phyloP scores from a whole-genome alignment of 2,329 filamentous ascomycete genomes.

The Ophiostoma quercus region DNA sequence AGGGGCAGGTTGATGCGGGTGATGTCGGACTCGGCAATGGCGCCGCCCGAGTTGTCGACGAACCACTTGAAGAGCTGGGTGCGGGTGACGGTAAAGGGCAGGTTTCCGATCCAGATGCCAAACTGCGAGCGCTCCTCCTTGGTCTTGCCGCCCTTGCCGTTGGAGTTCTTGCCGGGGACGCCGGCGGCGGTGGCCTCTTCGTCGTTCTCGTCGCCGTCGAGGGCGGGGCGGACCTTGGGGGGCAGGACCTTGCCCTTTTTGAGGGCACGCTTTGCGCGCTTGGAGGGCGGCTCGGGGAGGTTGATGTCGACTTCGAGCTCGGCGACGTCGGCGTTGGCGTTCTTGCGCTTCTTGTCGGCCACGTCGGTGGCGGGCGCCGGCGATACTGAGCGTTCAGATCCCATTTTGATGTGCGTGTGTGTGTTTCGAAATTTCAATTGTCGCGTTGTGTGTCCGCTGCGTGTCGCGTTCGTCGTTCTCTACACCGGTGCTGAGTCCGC shows the following conservation, averaged over 20 bases:
- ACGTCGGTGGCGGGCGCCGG: background rate
- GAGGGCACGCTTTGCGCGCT: conserved; percentile 81
- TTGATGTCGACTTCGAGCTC: conserved; percentile 86
- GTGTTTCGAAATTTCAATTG: too few species aligned
- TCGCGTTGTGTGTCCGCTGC: background rate
- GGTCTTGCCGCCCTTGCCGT: conserved; percentile 13
- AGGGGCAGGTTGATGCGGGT: conserved; percentile 76
- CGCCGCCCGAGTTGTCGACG: conserved; percentile 62
- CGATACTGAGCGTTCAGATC: background rate
- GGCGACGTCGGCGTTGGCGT: conserved; percentile 40
- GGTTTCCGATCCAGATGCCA: conserved; percentile 93
- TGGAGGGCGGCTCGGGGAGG: conserved; percentile 90
- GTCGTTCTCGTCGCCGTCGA: conserved; percentile 25
- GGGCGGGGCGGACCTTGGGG: conserved; percentile 34
- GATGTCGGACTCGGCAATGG: conserved; percentile 64
- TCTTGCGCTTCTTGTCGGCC: conserved; percentile 74
- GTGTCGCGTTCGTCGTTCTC: background rate
- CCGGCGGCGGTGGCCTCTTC: background rate
- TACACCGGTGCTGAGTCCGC: background rate
- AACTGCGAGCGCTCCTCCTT: conserved; percentile 65
- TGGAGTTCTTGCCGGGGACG: background rate
- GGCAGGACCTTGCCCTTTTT: conserved; percentile 71
- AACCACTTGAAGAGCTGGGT: conserved; percentile 74
- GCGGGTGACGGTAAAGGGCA: conserved; percentile 76
- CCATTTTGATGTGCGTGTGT: background rate